These are phyloP conservation scores for Rhynchospora pubera DNA, from an alignment of 176 grass and related monocot species.

Conservation along the genomic window DNA sequence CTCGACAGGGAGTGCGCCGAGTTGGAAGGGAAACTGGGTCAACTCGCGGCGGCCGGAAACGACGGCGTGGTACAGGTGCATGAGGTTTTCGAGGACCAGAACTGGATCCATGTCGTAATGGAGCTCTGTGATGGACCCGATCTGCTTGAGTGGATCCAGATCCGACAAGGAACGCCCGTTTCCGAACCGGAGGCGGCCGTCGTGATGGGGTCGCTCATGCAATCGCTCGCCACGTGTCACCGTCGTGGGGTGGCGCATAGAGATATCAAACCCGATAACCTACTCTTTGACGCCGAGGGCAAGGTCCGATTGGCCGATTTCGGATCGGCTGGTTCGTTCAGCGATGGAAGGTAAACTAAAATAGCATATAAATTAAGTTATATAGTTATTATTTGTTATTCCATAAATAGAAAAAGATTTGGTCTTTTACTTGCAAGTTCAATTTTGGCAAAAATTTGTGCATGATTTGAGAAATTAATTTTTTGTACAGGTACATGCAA, in stretches of 20 bases:
- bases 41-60: constrained; percentile 55
- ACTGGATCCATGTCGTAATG: constrained; percentile 66
- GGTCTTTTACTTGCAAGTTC: neutral
- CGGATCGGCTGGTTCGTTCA: constrained; percentile 64
- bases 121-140: constrained; percentile 64
- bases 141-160: constrained; percentile 60
- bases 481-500: constrained; percentile 27
- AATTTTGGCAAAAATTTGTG: neutral
- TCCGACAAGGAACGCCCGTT: constrained; percentile 40
- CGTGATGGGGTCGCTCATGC: constrained; percentile 35
- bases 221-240: constrained; percentile 60
- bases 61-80: constrained; percentile 64
- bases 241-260: constrained; percentile 59
- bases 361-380: neutral
- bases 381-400: neutral
- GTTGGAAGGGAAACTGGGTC: constrained; percentile 50
- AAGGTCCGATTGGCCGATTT: constrained; percentile 55
- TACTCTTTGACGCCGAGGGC: constrained; percentile 36
- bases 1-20: constrained; percentile 58
- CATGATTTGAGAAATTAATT: neutral
- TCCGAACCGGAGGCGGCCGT: constrained; percentile 51
- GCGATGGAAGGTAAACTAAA: constrained; percentile 5
- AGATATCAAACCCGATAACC: constrained; percentile 77
- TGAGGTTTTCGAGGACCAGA: constrained; percentile 60
- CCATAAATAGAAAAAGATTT: neutral